These are phyloP conservation scores for Inga oerstediana DNA, from an alignment of 306 rosid genomes.

Conservation along the genomic window DNA sequence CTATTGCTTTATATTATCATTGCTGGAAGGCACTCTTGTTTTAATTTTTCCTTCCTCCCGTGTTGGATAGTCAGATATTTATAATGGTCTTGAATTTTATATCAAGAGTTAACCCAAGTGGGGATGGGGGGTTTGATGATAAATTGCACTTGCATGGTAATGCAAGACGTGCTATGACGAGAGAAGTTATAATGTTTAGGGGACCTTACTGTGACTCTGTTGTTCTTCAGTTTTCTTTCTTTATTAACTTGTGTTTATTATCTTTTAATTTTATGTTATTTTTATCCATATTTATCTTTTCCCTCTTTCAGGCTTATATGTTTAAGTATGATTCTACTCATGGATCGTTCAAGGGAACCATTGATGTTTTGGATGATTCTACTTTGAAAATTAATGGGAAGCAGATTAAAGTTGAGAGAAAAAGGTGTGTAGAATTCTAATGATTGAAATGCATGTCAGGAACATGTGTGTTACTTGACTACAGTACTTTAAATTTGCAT, in stretches of 20 bases:
- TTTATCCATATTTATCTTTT: not conserved
- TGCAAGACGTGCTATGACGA: not conserved
- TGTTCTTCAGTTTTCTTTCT: conserved; percentile 20
- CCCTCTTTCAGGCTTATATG: conserved; percentile 85
- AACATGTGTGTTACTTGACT: conserved; percentile 7
- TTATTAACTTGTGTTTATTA: conserved; percentile 7
- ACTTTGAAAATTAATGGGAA: conserved; percentile 91
- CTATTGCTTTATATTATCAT: not conserved
- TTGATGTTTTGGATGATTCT: conserved; percentile 65
- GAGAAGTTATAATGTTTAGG: conserved; percentile 7
- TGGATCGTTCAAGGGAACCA: conserved; percentile 77
- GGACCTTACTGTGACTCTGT: not conserved
- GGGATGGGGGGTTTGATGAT: not conserved
- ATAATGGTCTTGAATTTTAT: conserved; percentile 6
- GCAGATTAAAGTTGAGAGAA: conserved; percentile 69
- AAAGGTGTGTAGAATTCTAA: conserved; percentile 55
- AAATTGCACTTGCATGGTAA: not conserved
- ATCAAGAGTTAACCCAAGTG: too few species aligned
- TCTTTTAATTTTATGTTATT: not conserved
- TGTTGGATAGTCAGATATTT: not conserved
- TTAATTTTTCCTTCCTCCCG: not conserved
- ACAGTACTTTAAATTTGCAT: not conserved
- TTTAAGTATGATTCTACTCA: conserved; percentile 95
- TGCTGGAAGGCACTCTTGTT: not conserved
- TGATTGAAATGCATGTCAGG: conserved; percentile 23